Base-by-base conservation (phyloP, 176 grass and related monocot genomes). In the Dendrocalamus sinicus region DNA sequence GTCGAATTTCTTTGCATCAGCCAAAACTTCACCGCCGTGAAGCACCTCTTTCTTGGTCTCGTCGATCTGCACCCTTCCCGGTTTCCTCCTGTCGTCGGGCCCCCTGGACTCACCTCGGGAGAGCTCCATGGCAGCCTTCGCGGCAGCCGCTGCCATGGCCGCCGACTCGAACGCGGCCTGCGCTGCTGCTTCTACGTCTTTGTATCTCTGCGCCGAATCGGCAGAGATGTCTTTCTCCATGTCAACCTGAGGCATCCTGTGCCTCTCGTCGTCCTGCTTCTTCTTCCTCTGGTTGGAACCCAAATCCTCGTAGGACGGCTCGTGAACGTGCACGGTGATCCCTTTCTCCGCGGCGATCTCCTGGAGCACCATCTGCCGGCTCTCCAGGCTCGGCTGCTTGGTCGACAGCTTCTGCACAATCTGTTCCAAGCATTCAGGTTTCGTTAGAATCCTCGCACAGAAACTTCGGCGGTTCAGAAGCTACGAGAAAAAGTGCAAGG, bases 331-430 rank as follows among this genome's bases (percentile, higher is more conserved):
- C 52, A 99, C 28, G 76, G 88, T 53, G 87, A 94, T 88, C 39
- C 88, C 96, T 79, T 94, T 94, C 82, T 94, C 93, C 0, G 84
- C 81, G 6, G 93, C 93, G 76, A 99, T 99, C 83, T 99, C 93
- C 53, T 91, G 84, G 1, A 94, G 88, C 85, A 88, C 84, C 88
- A 70, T 81, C 79, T 92, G 91, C 14, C 84, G 78, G 70, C 74
- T 90, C 70, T 99, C 96, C 23, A 99, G 78, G 58, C 81, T 89
- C 8, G 91, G 96, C 73, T 83, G 88, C 75, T 75, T 91, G 3
- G 93, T 94, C 5, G 93, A 94, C 46, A 99, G 84, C 81, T 92
- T 96, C 86, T 92, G 93, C 85, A 99, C 94, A 75, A 96, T 50
- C 93, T 97, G 90, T 83, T 35, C 19, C 43, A 55, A 35, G 1